These are phyloP conservation scores for Arabis hirsuta DNA, from an alignment of 345 rosid genomes.

Conservation along the genomic window DNA sequence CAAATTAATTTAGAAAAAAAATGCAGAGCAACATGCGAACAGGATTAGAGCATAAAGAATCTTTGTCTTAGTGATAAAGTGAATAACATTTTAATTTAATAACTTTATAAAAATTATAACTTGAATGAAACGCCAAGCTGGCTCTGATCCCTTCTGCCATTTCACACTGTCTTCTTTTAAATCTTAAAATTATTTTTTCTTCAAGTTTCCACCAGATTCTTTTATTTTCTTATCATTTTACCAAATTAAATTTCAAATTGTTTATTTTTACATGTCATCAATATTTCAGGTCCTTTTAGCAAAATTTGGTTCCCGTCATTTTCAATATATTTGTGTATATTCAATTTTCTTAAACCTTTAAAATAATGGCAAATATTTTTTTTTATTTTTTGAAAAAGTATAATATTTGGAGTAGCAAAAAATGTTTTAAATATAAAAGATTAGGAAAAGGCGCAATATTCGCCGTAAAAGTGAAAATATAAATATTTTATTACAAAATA, in stretches of 20 bases:
- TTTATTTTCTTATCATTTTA: slow-evolving; percentile 19
- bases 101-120: too few species aligned
- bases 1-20: slow-evolving; percentile 4
- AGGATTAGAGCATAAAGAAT: slow-evolving; percentile 46
- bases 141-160: slow-evolving; percentile 39
- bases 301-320: slow-evolving; percentile 29
- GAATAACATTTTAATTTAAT: background rate
- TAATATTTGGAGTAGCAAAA: background rate
- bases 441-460: slow-evolving; percentile 29
- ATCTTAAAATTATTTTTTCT: slow-evolving; percentile 10
- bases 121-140: slow-evolving; percentile 32
- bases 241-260: background rate
- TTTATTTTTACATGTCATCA: background rate
- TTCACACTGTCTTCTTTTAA: slow-evolving; percentile 31
- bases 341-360: background rate
- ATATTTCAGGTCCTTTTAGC: background rate
- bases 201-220: slow-evolving; percentile 35
- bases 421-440: background rate
- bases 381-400: background rate
- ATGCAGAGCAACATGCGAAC: slow-evolving; percentile 38
- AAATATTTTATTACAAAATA: slow-evolving; percentile 15
- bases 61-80: slow-evolving; percentile 43
- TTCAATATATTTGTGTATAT: slow-evolving; percentile 12
- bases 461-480: slow-evolving; percentile 12
- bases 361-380: background rate